Evolutionary conservation across 441 rosid genomes (phyloP).

Genomic region (Gossypium trilobum): DNA sequence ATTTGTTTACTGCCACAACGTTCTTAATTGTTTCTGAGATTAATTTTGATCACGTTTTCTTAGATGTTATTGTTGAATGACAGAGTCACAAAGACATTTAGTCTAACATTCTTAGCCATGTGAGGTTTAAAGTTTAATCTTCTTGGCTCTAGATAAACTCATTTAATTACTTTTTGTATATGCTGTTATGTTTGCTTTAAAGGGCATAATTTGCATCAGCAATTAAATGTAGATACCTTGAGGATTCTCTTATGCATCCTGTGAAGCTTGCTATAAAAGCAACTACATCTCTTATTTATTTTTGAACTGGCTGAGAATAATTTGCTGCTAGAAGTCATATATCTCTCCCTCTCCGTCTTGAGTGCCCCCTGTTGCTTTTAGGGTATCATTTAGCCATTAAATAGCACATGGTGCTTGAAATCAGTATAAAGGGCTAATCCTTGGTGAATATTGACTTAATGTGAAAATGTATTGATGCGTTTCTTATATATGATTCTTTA

Average conservation of each 20-base stretch:
- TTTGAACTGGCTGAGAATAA: background rate
- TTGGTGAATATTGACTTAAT: background rate
- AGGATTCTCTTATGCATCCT: background rate
- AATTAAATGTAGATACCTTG: background rate
- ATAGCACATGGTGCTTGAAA: background rate
- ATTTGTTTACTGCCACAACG: background rate
- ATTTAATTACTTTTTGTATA: background rate
- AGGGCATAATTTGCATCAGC: background rate
- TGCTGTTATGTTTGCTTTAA: background rate
- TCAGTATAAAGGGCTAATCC: background rate
- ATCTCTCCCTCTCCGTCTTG: background rate
- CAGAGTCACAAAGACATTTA: background rate
- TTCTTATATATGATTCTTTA: background rate
- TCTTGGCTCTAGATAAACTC: background rate
- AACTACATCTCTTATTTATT: background rate
- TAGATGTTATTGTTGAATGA: background rate
- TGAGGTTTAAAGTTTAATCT: background rate
- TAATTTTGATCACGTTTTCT: background rate
- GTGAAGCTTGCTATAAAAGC: background rate
- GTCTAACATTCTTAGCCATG: background rate
- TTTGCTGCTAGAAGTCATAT: background rate
- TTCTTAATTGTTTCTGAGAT: background rate
- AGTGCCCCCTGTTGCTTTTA: background rate
- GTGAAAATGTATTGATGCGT: background rate
- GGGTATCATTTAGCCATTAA: background rate